Percentiles rank a stretch among this genome's conserved stretches.
Conservation (phyloP, 768 basidiomycete species). For the Boletus rubropictus region DNA sequence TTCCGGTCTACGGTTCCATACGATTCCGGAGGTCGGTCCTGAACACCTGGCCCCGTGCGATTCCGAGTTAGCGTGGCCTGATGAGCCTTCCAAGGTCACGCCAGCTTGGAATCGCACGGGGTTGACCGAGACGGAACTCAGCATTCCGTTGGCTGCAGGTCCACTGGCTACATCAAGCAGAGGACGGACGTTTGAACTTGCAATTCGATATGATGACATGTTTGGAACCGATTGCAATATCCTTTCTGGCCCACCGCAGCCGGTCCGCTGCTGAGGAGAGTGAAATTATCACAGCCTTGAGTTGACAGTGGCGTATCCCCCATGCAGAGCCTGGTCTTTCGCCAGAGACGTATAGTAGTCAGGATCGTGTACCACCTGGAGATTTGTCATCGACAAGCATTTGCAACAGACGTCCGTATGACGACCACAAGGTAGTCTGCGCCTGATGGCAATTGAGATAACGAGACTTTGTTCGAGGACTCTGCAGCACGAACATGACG, state of each 20-base stretch:
- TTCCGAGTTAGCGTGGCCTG: too few relatives aligned
- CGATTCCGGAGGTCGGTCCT: constrained; percentile 9
- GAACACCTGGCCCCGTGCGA: not conserved
- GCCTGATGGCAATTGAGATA: not conserved
- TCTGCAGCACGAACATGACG: too few relatives aligned
- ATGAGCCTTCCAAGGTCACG: not conserved
- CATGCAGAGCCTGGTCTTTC: too few relatives aligned
- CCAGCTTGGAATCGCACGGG: not conserved
- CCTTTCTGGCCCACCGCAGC: too few relatives aligned
- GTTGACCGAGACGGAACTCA: not conserved
- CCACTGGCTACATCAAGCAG: not conserved
- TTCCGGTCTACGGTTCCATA: constrained; percentile 1
- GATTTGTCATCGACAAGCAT: not conserved
- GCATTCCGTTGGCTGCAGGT: not conserved
- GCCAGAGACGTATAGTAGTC: not conserved
- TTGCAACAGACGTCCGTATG: not conserved
- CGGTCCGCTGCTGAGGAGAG: too few relatives aligned
- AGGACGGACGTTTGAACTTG: not conserved
- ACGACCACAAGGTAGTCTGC: not conserved
- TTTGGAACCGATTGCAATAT: too few relatives aligned
- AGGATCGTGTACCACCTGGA: not conserved
- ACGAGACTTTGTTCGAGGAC: too few relatives aligned
- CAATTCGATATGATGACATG: too few relatives aligned
- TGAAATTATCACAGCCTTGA: too few relatives aligned
- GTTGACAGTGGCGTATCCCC: too few relatives aligned